Conservation (phyloP, 2,329 filamentous ascomycete species). For the Colletotrichum sp. region DNA sequence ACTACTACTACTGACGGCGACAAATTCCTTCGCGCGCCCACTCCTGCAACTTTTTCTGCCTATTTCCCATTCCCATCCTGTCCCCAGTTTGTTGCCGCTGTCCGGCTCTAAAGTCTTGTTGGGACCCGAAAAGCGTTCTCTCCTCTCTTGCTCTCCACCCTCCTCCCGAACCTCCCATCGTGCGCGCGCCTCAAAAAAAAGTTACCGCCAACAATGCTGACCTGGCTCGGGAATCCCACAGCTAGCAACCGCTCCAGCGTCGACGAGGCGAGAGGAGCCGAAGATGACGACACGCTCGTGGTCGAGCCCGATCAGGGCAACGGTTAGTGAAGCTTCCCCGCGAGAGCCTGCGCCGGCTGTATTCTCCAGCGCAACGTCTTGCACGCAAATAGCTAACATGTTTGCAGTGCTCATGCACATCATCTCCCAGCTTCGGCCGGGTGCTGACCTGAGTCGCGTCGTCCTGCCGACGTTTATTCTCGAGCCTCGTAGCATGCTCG, state of each 20-base stretch:
- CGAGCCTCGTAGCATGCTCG: conserved; percentile 96
- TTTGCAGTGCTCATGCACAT: conserved; percentile 87
- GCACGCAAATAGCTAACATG: not conserved
- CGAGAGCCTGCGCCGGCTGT: not conserved
- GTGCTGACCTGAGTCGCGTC: conserved; percentile 92
- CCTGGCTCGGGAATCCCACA: conserved; percentile 42
- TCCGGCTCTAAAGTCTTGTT: not conserved
- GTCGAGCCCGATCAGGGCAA: conserved; percentile 95
- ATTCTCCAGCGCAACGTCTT: not conserved
- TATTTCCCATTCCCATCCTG: not conserved
- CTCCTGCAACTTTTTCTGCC: not conserved
- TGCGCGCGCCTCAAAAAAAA: conserved; percentile 12
- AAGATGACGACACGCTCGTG: conserved; percentile 77
- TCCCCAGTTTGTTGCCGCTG: not conserved
- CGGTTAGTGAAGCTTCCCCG: conserved; percentile 60
- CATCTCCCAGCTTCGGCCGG: conserved; percentile 94
- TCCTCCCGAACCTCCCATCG: not conserved
- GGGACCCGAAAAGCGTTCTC: not conserved
- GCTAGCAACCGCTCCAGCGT: conserved; percentile 58
- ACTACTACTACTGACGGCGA: not conserved
- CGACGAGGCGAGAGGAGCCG: conserved; percentile 44
- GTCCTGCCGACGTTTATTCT: conserved; percentile 97
- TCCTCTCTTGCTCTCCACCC: conserved; percentile 4
- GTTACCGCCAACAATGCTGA: conserved; percentile 42
- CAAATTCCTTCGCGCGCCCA: not conserved